Base-by-base conservation (phyloP, 352 stramenopile species). In the Phytophthora meadii region DNA sequence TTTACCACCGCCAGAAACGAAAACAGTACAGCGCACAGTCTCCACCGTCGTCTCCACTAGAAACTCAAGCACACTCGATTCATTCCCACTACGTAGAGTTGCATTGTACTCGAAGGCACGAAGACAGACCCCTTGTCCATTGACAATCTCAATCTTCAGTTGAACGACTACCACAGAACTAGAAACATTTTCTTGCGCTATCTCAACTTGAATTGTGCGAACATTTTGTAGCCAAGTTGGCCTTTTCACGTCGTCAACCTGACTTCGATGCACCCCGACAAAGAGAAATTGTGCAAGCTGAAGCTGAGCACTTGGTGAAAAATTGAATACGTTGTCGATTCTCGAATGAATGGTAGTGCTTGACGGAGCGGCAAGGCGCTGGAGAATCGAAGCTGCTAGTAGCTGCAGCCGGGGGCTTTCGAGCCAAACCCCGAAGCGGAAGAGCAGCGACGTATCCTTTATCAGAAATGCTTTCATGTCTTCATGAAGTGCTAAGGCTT, bases 211-310 rank as follows among this genome's bases (percentile, higher is more conserved):
- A 8, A 57, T 57, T 53, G 12, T 56, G 25, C 28, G n/a, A 14
- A 57, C 5, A 5, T 34, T 9, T 27, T 48, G 34, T 9, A 55
- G 34, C 24, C 41, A 27, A 7, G 9, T 8, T 12, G 14, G 3
- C 36, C 10, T 57, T 14, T 56, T 17, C 7, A 47, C 27, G 24
- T 9, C 11, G 5, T 1, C 12, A 8, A 12, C 11, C 17, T 42
- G 40, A 25, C 28, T 39, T 47, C 76, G 17, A 12, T 17, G 10
- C 15, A 58, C 11, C 37, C 52, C 72, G 11, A 68, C 60, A 50
- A 78, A 74, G 7, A 81, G 41, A 40, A 58, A 68, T 3, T 63
- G 65, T n/a, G 72, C 65, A 17, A 81, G 69, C 15, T 81, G 72
- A 17, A 74, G 60, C 14, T 81, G 70, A 9, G 70, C 49, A 32